These are phyloP conservation scores for Opeltia flavorubescens DNA, from an alignment of 495 filamentous ascomycete genomes.

Conservation along the genomic window DNA sequence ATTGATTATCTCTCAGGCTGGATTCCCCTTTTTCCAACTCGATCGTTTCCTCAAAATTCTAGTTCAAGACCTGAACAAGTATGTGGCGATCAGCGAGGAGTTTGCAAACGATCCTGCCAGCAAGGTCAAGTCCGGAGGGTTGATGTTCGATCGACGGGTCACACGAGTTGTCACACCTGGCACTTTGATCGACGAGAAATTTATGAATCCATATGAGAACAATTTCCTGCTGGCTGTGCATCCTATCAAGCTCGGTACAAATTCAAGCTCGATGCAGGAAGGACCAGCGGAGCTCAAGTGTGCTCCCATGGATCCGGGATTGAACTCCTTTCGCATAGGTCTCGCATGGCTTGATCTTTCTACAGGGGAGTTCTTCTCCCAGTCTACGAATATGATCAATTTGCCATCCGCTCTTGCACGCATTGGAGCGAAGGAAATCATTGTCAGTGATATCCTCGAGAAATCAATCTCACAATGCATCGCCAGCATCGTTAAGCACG, in stretches of 20 bases:
- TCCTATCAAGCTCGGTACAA: conserved; percentile 4
- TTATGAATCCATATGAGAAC: conserved; percentile 82
- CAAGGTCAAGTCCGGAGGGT: conserved; percentile 55
- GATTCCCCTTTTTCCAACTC: conserved; percentile 85
- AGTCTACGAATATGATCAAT: conserved; percentile 56
- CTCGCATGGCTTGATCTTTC: conserved; percentile 91
- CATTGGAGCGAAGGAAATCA: conserved; percentile 72
- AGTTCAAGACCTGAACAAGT: conserved; percentile 76
- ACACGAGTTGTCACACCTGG: conserved; percentile 83
- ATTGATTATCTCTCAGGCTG: conserved; percentile 38
- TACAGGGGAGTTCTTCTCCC: conserved; percentile 84
- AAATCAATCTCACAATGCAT: conserved; percentile 26
- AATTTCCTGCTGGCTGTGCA: conserved; percentile 80
- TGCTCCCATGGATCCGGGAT: conserved; percentile 19
- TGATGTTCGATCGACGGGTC: conserved; percentile 72
- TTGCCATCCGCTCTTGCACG: conserved; percentile 67
- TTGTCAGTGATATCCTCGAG: conserved; percentile 52
- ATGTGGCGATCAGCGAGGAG: conserved; percentile 91
- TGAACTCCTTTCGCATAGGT: conserved; percentile 42
- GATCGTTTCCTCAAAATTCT: conserved; percentile 84
- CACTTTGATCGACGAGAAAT: conserved; percentile 93
- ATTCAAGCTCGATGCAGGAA: conserved; percentile 12
- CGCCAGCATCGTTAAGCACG: conserved; percentile 30
- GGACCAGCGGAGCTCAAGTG: conserved; percentile 1
- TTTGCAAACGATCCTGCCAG: conserved; percentile 54